Percentiles rank a stretch among this genome's conserved stretches.
Conservation (phyloP, 2,329 filamentous ascomycete species). For the Claviceps lovelessii region DNA sequence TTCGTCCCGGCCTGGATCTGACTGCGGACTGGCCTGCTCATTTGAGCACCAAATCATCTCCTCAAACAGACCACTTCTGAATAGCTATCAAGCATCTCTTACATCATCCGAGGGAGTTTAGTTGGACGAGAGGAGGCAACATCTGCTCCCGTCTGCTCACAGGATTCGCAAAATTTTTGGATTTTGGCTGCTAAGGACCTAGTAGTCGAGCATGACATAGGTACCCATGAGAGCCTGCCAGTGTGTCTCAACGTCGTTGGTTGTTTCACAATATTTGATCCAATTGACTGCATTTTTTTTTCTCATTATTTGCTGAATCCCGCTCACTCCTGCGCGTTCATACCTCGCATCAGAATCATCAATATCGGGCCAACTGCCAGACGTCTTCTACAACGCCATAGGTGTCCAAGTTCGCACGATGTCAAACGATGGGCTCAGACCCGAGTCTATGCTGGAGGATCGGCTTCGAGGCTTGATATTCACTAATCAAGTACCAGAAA, state of each 20-base stretch:
- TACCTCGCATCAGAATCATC: neutral
- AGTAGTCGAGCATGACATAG: neutral
- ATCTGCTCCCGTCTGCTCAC: neutral
- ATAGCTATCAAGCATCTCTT: neutral
- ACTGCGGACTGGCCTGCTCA: neutral
- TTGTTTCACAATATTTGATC: neutral
- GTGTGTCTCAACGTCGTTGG: neutral
- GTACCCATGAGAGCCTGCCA: neutral
- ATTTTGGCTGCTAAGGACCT: neutral
- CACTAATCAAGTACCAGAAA: conserved; percentile 23
- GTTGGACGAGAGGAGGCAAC: neutral
- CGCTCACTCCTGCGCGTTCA: no score
- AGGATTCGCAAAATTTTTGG: neutral
- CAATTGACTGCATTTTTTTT: neutral
- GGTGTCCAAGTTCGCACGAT: neutral
- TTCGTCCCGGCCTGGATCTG: neutral
- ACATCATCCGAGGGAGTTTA: neutral
- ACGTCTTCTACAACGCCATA: neutral
- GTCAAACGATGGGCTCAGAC: neutral
- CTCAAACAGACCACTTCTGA: neutral
- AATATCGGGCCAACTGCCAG: neutral
- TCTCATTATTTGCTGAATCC: neutral
- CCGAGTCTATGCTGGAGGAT: conserved; percentile 31
- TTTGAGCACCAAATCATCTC: neutral
- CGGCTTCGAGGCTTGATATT: conserved; percentile 47